Conservation (phyloP, 495 filamentous ascomycete genomes). For the Xylona heveae region DNA sequence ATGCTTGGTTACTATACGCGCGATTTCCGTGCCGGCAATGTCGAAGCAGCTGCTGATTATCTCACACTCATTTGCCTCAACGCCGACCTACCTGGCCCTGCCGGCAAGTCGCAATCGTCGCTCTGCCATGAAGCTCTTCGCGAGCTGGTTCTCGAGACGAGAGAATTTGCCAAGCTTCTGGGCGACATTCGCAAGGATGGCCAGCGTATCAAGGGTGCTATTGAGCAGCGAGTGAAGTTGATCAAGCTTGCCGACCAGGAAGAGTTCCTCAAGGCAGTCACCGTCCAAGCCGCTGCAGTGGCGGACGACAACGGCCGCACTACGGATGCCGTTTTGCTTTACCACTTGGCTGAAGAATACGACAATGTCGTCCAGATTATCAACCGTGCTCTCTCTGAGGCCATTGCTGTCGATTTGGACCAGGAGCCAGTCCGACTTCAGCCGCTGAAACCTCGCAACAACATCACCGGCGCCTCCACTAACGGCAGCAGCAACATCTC, state of each 20-base stretch:
- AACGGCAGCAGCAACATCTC: conserved; percentile 8
- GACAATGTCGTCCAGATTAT: conserved; percentile 75
- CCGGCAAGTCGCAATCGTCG: conserved; percentile 53
- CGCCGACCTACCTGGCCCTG: conserved; percentile 49
- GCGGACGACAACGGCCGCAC: conserved; percentile 86
- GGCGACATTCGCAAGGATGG: conserved; percentile 79
- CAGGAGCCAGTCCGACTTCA: conserved; percentile 51
- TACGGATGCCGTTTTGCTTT: conserved; percentile 82
- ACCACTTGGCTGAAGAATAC: conserved; percentile 86
- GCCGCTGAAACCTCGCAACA: conserved; percentile 47
- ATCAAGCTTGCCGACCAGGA: conserved; percentile 59
- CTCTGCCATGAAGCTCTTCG: conserved; percentile 85
- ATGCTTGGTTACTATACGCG: conserved; percentile 90
- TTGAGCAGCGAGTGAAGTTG: conserved; percentile 72
- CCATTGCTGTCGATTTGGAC: conserved; percentile 61
- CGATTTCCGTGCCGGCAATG: conserved; percentile 77
- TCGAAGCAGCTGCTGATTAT: conserved; percentile 80
- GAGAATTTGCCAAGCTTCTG: conserved; percentile 82
- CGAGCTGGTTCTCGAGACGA: conserved; percentile 85
- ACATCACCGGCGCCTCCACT: conserved; percentile 4
- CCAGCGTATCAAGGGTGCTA: conserved; percentile 56
- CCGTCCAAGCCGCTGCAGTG: conserved; percentile 67
- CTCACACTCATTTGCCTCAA: conserved; percentile 85
- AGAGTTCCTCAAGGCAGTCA: conserved; percentile 72
- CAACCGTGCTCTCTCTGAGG: conserved; percentile 76